Percentiles rank a stretch among this genome's conserved stretches.
These are phyloP conservation scores for Aaosphaeria arxii DNA, from an alignment of 2,329 filamentous ascomycete genomes.

Conservation along the genomic window DNA sequence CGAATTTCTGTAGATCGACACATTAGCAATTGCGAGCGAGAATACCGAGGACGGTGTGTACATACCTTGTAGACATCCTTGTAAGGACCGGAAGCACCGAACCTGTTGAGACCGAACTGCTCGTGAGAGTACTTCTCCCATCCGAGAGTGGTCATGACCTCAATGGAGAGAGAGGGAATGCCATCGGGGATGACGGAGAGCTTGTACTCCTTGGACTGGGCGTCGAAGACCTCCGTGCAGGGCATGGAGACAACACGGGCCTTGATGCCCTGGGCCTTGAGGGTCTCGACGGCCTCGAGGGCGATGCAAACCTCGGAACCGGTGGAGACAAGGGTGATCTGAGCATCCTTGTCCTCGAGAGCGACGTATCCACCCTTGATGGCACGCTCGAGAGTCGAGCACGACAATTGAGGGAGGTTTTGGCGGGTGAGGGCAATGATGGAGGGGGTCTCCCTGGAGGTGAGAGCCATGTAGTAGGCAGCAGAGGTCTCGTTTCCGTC, in stretches of 20 bases:
- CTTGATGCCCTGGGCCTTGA: conserved; percentile 82
- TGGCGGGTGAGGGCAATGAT: conserved; percentile 95
- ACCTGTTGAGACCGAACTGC: conserved; percentile 99
- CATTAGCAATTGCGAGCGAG: not conserved
- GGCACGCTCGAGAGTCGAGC: conserved; percentile 82
- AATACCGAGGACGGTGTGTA: not conserved
- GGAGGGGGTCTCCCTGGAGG: conserved; percentile 82
- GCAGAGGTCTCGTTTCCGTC: conserved; percentile 98
- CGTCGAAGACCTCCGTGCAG: conserved; percentile 95
- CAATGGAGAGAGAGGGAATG: conserved; percentile 87
- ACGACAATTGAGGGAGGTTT: conserved; percentile 97
- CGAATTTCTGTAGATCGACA: conserved; percentile 74
- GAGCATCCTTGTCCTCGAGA: conserved; percentile 77
- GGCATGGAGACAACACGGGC: conserved; percentile 93
- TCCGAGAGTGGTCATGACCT: conserved; percentile 95
- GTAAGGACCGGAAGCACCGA: conserved; percentile 95
- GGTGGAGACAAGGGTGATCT: conserved; percentile 88
- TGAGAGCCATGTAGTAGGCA: conserved; percentile 94
- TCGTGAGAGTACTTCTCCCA: conserved; percentile 99
- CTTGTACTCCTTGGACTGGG: conserved; percentile 91
- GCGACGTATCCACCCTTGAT: conserved; percentile 95
- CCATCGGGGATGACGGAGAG: conserved; percentile 90
- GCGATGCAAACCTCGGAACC: conserved; percentile 95
- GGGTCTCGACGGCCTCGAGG: conserved; percentile 86
- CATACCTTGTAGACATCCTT: conserved; percentile 90